Conservation (phyloP, 345 rosid genomes). For the Eucalyptus regnans region DNA sequence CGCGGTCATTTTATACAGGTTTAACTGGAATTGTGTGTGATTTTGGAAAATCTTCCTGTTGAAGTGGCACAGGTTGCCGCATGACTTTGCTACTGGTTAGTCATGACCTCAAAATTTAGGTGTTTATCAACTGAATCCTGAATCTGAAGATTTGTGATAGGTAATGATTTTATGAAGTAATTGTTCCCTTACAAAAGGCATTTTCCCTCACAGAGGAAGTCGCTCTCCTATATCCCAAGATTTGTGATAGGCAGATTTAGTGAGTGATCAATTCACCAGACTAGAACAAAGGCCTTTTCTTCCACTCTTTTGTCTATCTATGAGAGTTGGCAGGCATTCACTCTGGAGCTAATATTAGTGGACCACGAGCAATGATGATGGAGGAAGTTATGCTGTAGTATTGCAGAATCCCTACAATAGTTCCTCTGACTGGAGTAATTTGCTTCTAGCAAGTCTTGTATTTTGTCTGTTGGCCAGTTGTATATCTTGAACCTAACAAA, state of each 20-base stretch:
- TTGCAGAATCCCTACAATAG: background rate
- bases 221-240: background rate
- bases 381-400: background rate
- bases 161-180: background rate
- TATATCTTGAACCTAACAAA: background rate
- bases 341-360: background rate
- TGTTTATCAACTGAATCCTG: background rate
- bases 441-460: background rate
- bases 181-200: background rate
- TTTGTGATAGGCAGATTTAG: background rate
- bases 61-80: background rate
- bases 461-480: background rate
- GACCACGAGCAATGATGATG: background rate
- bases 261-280: background rate
- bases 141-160: background rate
- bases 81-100: background rate
- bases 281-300: background rate
- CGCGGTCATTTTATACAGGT: background rate
- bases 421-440: background rate
- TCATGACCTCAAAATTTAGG: background rate
- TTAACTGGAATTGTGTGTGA: background rate
- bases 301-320: background rate
- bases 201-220: background rate
- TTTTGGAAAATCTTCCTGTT: background rate
- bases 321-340: background rate